Evolutionary conservation across 805 yeast species (phyloP), one percentile per base, ranked within the genome.

Genomic region (Wickerhamomyces ciferrii): DNA sequence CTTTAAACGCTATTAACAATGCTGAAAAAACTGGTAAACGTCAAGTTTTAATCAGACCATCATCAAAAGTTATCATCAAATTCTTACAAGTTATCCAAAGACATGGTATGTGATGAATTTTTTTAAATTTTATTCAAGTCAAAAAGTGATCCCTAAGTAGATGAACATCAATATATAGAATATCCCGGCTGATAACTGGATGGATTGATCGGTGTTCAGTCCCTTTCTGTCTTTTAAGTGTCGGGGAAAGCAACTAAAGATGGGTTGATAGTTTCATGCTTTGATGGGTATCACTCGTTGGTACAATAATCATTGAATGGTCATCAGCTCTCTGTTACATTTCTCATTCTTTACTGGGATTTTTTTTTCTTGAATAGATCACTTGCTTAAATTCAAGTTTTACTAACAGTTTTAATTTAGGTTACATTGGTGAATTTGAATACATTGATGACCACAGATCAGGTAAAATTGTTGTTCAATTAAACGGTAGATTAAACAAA

Each of bases 371-470:
- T 19, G 23, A 35, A 5, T 35, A n/a, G n/a, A n/a, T n/a, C n/a
- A n/a, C n/a, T n/a, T n/a, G n/a, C n/a, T n/a, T n/a, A n/a, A n/a
- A n/a, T n/a, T n/a, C n/a, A n/a, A n/a, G n/a, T n/a, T n/a, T 34
- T 37, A 17, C 25, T 20, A 37, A 37, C 39, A 20, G 9, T 7
- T 19, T 13, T 20, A 4, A 4, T 20, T 20, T 37, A 37, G 39
- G 97, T 68, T 91, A 91, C 94, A 91, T 90, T 79, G 97, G 91
- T 68, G 97, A 90, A 78, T 90, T 90, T 74, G 97, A 91, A 82
- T 88, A 84, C 84, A 90, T 90, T 66, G 97, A 90, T 70, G 97
- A 90, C 83, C 97, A 90, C 91, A 88, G 97, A 83, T 87, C 96
- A 50, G 97, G 97, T 68, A 90, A 90, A 85, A 87, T 90, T 59